phyloP scores from a whole-genome alignment of 2,329 filamentous ascomycete species.

The Aspergillus calidoustus region DNA sequence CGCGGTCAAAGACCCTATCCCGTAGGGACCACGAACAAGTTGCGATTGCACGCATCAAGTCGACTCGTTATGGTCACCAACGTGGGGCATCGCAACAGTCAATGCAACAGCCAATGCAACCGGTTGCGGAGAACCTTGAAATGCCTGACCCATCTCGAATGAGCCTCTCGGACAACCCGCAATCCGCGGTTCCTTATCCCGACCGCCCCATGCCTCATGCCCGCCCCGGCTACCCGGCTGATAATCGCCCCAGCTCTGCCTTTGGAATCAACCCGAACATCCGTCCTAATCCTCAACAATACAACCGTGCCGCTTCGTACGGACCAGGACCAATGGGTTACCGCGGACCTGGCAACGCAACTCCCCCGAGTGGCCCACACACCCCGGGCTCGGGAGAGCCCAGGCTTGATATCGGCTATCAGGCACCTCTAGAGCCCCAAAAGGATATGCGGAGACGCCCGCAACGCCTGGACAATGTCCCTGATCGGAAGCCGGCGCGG shows the following conservation, averaged over 20 bases:
- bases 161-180: conserved; percentile 40
- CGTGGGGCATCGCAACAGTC: conserved; percentile 24
- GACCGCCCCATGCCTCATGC: conserved; percentile 41
- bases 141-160: conserved; percentile 55
- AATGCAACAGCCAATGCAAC: conserved; percentile 41
- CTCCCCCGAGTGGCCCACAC: conserved; percentile 35
- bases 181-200: conserved; percentile 50
- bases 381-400: conserved; percentile 40
- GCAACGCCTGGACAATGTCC: conserved; percentile 32
- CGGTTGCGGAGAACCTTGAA: conserved; percentile 48
- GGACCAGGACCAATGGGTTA: conserved; percentile 40
- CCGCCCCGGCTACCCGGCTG: conserved; percentile 40
- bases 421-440: conserved; percentile 49
- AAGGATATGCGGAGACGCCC: conserved; percentile 37
- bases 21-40: conserved; percentile 92
- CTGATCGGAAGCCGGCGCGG: conserved; percentile 38
- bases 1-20: conserved; percentile 79
- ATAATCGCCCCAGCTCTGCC: conserved; percentile 50
- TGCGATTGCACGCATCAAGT: conserved; percentile 85
- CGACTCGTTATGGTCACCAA: conserved; percentile 66
- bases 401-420: conserved; percentile 53
- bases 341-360: conserved; percentile 39
- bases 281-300: conserved; percentile 44
- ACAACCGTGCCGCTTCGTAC: conserved; percentile 40
- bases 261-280: conserved; percentile 56